Base-by-base conservation (phyloP, 2,329 filamentous ascomycete genomes). In the Penicillium psychrosexuale region DNA sequence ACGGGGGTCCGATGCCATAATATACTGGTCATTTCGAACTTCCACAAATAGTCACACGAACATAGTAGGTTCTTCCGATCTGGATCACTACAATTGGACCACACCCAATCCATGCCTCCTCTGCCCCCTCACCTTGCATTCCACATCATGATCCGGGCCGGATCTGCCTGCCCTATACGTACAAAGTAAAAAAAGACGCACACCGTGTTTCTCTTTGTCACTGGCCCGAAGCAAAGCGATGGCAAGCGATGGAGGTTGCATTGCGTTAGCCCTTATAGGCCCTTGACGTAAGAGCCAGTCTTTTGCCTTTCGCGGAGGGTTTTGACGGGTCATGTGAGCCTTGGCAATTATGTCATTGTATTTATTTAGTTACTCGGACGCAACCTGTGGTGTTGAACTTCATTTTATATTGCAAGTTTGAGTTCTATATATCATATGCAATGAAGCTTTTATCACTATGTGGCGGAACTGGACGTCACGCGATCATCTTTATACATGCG, bases 221-320 rank as follows among this genome's bases (percentile, higher is more conserved):
- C 40, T 60, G 51, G 50, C 42, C 68, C 69, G 69, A 64, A 47
- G 65, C 47, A 61, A 72, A 70, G 68, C 69, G 69, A 66, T 46
- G 65, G 42, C 66, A 72, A 72, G 69, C 69, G 68, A 51, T 47
- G 46, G 49, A 55, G 36, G 52, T 60, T 56, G 42, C 53, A 40
- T 50, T 28, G 22, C 37, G 55, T 51, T 62, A 36, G 47, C 57
- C 53, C 57, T 58, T 36, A 34, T 12, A 30, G 51, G 19, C 24
- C 43, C 47, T 64, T 61, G 55, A 60, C 59, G 59, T 61, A 59
- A 58, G 42, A 31, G 47, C 27, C 40, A 11, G 19, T 36, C 7
- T 22, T 37, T 46, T 31, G 43, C 19, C 40, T 45, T 30, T n/a
- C 13, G 22, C 43, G 47, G 51, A 54, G 59, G 58, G 43, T 52